phyloP scores from a whole-genome alignment of 768 basidiomycete genomes.

The Collybiopsis luxurians region DNA sequence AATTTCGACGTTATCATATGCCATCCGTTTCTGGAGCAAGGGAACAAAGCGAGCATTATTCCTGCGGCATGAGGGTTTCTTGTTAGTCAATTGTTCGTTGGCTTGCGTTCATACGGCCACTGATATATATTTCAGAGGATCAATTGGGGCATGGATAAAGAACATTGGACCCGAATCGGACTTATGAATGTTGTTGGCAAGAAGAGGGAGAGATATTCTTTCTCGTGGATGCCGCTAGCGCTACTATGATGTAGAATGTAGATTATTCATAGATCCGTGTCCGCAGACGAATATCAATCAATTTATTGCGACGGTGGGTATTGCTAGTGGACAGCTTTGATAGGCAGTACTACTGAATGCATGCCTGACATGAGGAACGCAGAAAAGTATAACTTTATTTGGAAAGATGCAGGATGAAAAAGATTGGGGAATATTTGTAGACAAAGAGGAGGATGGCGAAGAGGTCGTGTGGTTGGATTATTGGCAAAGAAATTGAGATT shows the following conservation, averaged over 20 bases:
- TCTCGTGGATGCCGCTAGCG: too few species aligned
- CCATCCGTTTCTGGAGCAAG: constrained; percentile 99
- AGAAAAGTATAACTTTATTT: neutral
- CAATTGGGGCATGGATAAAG: constrained; percentile 97
- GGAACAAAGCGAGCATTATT: constrained; percentile 96
- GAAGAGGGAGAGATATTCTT: too few species aligned
- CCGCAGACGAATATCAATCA: neutral
- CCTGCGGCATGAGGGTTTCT: constrained; percentile 95
- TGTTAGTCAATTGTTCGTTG: constrained; percentile 56
- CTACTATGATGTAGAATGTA: too few species aligned
- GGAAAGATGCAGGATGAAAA: too few species aligned
- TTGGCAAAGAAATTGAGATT: too few species aligned
- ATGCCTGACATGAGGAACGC: neutral
- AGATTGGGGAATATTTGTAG: too few species aligned
- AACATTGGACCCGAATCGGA: constrained; percentile 64
- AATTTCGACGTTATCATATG: constrained; percentile 96
- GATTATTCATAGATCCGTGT: too few species aligned
- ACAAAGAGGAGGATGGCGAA: too few species aligned
- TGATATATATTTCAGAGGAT: constrained; percentile 52
- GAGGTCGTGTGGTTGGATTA: too few species aligned
- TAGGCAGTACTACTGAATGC: neutral
- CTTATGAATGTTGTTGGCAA: neutral
- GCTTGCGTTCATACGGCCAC: neutral
- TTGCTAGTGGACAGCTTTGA: neutral
- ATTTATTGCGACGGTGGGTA: neutral